Base-by-base conservation (phyloP, 1,284 basidiomycete species). In the Tausonia pullulans region DNA sequence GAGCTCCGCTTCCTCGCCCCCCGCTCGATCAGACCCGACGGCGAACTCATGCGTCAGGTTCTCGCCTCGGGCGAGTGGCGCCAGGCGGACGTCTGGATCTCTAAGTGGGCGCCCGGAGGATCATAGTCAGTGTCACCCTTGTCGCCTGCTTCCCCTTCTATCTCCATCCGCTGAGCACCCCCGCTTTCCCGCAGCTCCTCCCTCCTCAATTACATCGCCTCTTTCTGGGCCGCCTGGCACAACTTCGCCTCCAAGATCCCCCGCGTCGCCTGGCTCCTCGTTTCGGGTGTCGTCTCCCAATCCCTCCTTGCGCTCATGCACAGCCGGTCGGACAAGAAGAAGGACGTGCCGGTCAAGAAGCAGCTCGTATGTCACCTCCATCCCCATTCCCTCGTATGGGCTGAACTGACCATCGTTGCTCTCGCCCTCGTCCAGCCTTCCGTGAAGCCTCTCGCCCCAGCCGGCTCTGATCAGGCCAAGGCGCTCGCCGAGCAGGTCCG, bases 1-100 rank as follows among this genome's bases (percentile, higher is more conserved):
- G 62, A 68, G 2, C 64, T 74, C 13, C 69, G 74, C 3, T 76
- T 75, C 68, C 57, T 74, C 11, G 44, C 58, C 2, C 63, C 70
- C 10, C 45, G 65, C 4, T 52, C 62, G n/a, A 63, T 74, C 57
- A 61, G 65, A 7, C 68, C 72, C 2, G 65, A 71, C 40, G 71
- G 69, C 3, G 64, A 69, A 10, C 61, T 64, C 16, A 60, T 74
- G 10, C 70, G 69, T 46, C 61, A 60, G 2, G 69, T 69, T 50
- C 57, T 76, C 8, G 67, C 68, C 14, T 62, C 68, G 1, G 70
- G 70, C 1, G 63, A 66, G 39, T 76, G 71, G 71, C 62, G 67
- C 14, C 60, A 68, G 4, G 64, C 69, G 1, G 65, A 68, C 10
- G 62, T 69, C 3, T 74, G 73, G 73, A 55, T 69, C 10, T 67